Base-by-base conservation (phyloP, 139 green algal species). In the Micromonas commoda region DNA sequence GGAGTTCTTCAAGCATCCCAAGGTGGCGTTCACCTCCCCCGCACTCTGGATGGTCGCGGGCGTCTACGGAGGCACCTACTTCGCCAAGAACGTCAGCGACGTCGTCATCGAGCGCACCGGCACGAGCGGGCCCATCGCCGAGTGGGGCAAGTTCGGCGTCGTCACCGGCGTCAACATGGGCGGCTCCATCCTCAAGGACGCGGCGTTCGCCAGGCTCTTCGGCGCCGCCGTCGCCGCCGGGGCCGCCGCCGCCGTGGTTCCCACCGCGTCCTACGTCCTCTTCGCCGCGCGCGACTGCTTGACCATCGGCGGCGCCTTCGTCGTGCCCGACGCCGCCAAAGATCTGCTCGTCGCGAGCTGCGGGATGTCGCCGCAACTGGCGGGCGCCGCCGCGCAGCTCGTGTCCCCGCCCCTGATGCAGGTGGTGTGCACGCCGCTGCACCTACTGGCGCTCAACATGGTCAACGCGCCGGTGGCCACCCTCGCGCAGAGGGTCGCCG, bases 31-130 rank as follows among this genome's bases (percentile, higher is more conserved):
- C 32, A 57, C 45, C 9, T 57, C 45, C 45, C 45, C 45, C 9
- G 45, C 45, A 16, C 45, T 57, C 9, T 57, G 45, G 45, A 57
- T 57, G 45, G 66, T 73, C 66, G 66, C 66, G 6, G 66, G 66
- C 66, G 66, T 73, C 26, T 73, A 73, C 66, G 66, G 28, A 20
- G n/a, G 23, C 5, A 73, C 66, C 26, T 73, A 73, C 66, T 28
- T 51, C 66, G 66, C 66, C 9, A 31, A 28, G 66, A 73, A 73
- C 66, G 23, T 73, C 19, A 73, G 19, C 20, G 66, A 73, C 66
- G 28, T 51, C 66, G 31, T 73, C 66, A 29, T n/a, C 32, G 66
- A 73, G 28, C 66, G 66, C 66, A 57, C 45, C 45, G 45, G 45
- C 45, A 16, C 16, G 9, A 16, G 45, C 45, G 45, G 45, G 9